Evolutionary conservation across 306 rosid species (phyloP), one percentile per base, ranked within the genome.

Genomic region (Argentina anserina): DNA sequence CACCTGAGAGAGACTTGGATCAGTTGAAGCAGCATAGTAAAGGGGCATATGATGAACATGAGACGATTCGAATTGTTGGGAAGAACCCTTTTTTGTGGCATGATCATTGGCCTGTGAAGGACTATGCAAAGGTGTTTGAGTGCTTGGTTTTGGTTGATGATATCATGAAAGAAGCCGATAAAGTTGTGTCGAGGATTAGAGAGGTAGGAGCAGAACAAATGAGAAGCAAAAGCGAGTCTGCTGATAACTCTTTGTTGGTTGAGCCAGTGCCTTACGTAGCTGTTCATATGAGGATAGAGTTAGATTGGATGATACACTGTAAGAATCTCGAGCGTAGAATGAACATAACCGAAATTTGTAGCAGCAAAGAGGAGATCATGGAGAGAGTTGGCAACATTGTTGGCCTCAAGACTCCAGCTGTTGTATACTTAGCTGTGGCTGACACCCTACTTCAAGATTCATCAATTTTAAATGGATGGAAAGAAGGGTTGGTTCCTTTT

Each of bases 261-360:
- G 65, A 37, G 50, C 70, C 78, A 39, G 76, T 82, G 65, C 92
- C 96, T 31, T 93, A 78, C 72, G 81, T 87, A 20, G 92, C 98
- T 11, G 98, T 89, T 21, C 98, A 93, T 70, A 93, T 93, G 98
- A 86, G 98, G 82, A 82, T 93, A 64, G 98, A 93, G 69, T 86
- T 89, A 77, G 98, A 90, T 26, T 93, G 98, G 98, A 89, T 93
- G 97, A 90, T 93, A 63, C 98, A 93, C 53, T 93, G 98, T 72
- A 87, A 87, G 76, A 90, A 93, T 46, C 50, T 86, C 53, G 93
- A 93, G 86, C 89, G 80, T 67, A 83, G 95, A 78, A 69, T 66
- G 72, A 90, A 87, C 77, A 79, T 88, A 23, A 81, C 53, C 42
- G 85, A 87, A 76, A 93, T 93, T 33, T 93, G 98, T 60, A 86